Evolutionary conservation across 1,284 basidiomycete species (phyloP).

Genomic region (Irpex rosettiformis): DNA sequence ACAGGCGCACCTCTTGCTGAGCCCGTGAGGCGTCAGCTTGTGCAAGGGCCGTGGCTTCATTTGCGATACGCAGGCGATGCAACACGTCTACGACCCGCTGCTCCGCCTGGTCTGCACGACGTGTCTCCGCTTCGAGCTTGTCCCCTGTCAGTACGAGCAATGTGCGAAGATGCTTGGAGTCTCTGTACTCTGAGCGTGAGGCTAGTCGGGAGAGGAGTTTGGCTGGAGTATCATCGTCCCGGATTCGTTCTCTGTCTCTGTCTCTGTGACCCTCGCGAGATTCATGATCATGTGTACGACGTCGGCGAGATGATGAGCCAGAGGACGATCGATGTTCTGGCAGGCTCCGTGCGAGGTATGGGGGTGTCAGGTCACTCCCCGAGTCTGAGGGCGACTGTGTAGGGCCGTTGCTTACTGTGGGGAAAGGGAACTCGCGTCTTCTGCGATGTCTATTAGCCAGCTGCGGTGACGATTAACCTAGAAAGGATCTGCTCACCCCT

Average conservation of each 20-base stretch:
- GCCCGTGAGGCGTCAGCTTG: conserved; percentile 38
- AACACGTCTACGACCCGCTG: conserved; percentile 42
- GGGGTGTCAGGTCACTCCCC: conserved; percentile 12
- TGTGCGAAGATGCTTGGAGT: conserved; percentile 36
- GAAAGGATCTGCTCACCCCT: conserved; percentile 9
- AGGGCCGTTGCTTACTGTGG: background rate
- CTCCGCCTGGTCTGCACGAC: conserved; percentile 43
- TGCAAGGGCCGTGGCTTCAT: conserved; percentile 37
- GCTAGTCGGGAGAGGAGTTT: conserved; percentile 28
- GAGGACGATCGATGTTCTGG: conserved; percentile 20
- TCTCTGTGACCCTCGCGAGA: conserved; percentile 12
- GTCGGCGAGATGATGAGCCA: conserved; percentile 11
- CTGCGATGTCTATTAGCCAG: background rate
- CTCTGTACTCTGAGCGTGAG: conserved; percentile 34
- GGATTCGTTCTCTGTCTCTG: background rate
- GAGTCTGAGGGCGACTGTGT: conserved; percentile 3
- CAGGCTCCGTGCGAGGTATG: conserved; percentile 11
- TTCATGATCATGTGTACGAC: conserved; percentile 18
- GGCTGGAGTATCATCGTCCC: conserved; percentile 15
- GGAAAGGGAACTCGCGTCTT: conserved; percentile 10
- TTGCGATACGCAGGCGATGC: conserved; percentile 35
- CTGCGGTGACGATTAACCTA: background rate
- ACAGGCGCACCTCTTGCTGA: conserved; percentile 41
- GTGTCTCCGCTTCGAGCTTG: conserved; percentile 41
- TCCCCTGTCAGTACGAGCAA: conserved; percentile 35